Percentiles rank a stretch among this genome's conserved stretches.
Evolutionary conservation across 352 stramenopile genomes (phyloP).

Genomic region (Peronospora farinosa): DNA sequence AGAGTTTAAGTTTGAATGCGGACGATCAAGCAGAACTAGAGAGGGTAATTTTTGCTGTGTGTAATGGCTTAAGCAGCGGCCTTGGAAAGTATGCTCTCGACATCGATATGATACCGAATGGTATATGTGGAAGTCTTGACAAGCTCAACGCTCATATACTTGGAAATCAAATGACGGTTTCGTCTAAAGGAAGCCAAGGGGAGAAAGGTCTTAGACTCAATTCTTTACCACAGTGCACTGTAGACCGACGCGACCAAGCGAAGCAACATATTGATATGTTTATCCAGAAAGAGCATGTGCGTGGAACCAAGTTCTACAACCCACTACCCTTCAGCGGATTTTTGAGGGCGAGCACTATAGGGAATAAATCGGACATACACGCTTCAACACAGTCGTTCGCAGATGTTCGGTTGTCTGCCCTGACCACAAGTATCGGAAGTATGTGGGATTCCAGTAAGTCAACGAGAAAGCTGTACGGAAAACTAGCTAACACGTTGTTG

Average conservation of each 20-base stretch:
- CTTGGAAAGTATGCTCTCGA: conserved; percentile 70
- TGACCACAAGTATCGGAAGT: conserved; percentile 26
- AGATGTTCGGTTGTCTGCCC: conserved; percentile 24
- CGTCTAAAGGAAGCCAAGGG: conserved; percentile 10
- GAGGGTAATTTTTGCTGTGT: conserved; percentile 72
- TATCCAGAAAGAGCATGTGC: conserved; percentile 37
- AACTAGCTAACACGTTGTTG: conserved; percentile 51
- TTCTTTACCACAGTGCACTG: neutral
- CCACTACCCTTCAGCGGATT: conserved; percentile 17
- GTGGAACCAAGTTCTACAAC: conserved; percentile 53
- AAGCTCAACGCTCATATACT: conserved; percentile 61
- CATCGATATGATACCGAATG: conserved; percentile 51
- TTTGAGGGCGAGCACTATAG: neutral
- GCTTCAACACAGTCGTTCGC: conserved; percentile 3
- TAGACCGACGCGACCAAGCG: conserved; percentile 13
- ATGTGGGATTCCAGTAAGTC: conserved; percentile 20
- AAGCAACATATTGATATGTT: conserved; percentile 58
- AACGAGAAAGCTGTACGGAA: conserved; percentile 24
- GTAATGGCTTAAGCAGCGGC: conserved; percentile 59
- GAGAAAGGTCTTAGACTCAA: conserved; percentile 5
- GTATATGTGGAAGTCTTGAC: conserved; percentile 58
- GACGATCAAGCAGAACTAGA: conserved; percentile 68
- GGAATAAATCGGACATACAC: neutral
- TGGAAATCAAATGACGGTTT: conserved; percentile 25
- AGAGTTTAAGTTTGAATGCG: conserved; percentile 27